Evolutionary conservation across 1,139 yeast species (phyloP).

Genomic region (Suhomyces maxii): DNA sequence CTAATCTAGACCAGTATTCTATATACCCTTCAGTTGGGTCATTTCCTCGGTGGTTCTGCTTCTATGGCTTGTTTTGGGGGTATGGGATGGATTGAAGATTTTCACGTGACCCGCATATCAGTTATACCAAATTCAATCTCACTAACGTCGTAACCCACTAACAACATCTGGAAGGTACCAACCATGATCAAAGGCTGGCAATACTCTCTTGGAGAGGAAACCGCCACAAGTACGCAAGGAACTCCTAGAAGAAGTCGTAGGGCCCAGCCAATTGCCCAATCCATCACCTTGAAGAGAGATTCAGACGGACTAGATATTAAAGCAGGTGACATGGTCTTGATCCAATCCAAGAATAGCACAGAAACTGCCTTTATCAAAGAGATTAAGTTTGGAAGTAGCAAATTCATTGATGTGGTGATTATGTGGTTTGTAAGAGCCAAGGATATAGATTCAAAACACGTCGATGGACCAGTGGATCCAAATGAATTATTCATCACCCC

Average conservation of each 20-base stretch:
- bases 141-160: background rate
- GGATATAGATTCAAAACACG: conserved; percentile 23
- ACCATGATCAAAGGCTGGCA: conserved; percentile 34
- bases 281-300: conserved; percentile 25
- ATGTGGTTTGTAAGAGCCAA: conserved; percentile 33
- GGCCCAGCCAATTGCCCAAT: conserved; percentile 9
- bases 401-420: conserved; percentile 38
- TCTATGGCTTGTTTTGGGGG: too few relatives aligned
- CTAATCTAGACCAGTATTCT: too few relatives aligned
- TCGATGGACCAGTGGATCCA: conserved; percentile 16
- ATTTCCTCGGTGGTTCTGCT: too few relatives aligned
- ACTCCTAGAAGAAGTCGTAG: conserved; percentile 17
- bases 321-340: conserved; percentile 42
- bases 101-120: conserved; percentile 1
- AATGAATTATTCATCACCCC: conserved; percentile 49
- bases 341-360: conserved; percentile 15
- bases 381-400: conserved; percentile 39
- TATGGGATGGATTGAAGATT: background rate
- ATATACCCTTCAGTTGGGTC: too few relatives aligned
- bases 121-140: background rate
- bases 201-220: conserved; percentile 18
- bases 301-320: conserved; percentile 38
- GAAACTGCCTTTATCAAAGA: conserved; percentile 43
- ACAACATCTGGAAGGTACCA: background rate
- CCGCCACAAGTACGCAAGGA: conserved; percentile 11